A percentile compares a stretch with the other conserved stretches of the same genome.
Conservation (phyloP, 176 grass and related monocot species). For the Carex littledalei region DNA sequence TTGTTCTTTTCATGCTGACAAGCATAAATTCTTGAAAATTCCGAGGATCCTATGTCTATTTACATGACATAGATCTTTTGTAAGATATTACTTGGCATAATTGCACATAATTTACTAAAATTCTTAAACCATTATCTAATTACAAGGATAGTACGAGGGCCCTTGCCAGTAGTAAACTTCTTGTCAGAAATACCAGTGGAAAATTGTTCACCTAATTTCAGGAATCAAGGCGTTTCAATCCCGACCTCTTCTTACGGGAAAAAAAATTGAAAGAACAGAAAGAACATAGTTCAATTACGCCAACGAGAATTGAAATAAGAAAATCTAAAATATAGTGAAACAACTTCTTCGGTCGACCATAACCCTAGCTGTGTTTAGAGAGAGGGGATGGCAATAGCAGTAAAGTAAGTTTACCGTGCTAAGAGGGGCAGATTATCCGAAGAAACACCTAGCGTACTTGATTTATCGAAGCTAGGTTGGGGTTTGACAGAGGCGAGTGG, state of each 20-base stretch:
- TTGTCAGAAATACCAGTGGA: not conserved
- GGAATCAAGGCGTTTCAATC: not conserved
- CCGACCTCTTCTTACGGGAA: not conserved
- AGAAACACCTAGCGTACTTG: not conserved
- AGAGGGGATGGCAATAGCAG: not conserved
- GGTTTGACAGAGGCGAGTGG: not conserved
- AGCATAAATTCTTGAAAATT: not conserved
- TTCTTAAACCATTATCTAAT: not conserved
- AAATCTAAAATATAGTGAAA: not conserved
- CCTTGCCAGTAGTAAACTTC: not conserved
- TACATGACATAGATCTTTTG: not conserved
- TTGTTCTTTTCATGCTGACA: not conserved
- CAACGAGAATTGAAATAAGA: not conserved
- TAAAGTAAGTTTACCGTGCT: not conserved
- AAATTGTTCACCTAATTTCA: not conserved
- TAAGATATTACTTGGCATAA: not conserved
- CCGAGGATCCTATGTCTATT: not conserved
- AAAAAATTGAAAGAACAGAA: not conserved
- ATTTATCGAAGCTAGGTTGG: not conserved
- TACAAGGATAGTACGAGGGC: not conserved
- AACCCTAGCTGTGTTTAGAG: not conserved
- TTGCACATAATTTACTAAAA: not conserved
- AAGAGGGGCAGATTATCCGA: not conserved
- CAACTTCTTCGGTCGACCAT: not conserved
- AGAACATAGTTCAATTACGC: not conserved